Evolutionary conservation across 495 filamentous ascomycete species (phyloP), one percentile per base, ranked within the genome.

Genomic region (Trichoderma reesei): DNA sequence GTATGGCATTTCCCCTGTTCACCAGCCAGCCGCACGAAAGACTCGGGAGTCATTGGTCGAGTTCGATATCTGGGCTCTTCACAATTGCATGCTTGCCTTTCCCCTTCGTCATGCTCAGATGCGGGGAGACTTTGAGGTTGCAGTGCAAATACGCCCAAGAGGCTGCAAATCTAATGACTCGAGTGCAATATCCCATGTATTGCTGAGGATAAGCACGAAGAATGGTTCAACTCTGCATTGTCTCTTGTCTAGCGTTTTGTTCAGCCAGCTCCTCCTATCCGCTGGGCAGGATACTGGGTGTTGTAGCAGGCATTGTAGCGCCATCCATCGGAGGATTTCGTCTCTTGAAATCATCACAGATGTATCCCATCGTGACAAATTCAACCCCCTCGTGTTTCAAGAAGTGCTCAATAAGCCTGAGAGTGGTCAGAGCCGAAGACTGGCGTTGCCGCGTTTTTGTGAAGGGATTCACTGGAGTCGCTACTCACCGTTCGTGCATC

Each of bases 1-100:
- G 87, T 68, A 81, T 83, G 10, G 82, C 77, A 1, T 88, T 90
- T 74, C 87, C 86, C 3, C 76, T 90, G 0, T 89, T 90, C 75
- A 89, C 86, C 5, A 80, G 75, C 6, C 84, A 83, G 54, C 85
- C 88, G 85, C 88, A 85, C 67, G 31, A 76, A 6, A 76, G 78
- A 66, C 79, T 90, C 8, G 85, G 86, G 63, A 83, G 83, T 63
- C 83, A 88, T 72, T 88, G 85, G 86, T 86, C 85, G 4, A 83
- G 79, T 5, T 80, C 78, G 0, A 80, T 90, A 63, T 84, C 85
- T 1, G 86, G 83, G 1, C 87, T 88, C 74, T 71, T 88, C n/a
- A 80, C 83, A 2, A 76, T 88, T 11, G 76, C 74, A 38, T 87
- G 86, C 67, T 75, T 90, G 33, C 88, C 88, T 0, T 88, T 90